Base-by-base conservation (phyloP, 2,329 filamentous ascomycete species). In the Ophiobolus disseminans region DNA sequence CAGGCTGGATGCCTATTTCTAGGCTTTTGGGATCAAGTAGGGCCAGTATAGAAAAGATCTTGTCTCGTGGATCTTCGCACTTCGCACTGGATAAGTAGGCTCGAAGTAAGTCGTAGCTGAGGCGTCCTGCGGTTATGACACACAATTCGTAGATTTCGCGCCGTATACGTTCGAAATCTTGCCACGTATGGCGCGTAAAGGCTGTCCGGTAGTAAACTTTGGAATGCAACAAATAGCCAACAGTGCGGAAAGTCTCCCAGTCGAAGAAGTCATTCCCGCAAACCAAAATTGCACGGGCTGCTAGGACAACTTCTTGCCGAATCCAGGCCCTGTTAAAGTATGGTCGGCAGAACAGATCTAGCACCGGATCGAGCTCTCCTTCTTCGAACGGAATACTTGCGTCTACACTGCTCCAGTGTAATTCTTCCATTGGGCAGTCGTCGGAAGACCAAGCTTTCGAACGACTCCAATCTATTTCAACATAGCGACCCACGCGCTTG, bases 291-390 rank as follows among this genome's bases (percentile, higher is more conserved):
- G 34, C 42, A 16, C 16, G 10, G 6, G 16, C 31, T 5, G 42
- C 38, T 10, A 42, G 39, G 3, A 13, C 10, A 5, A 46, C 16
- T 19, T 50, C 48, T 25, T 46, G 48, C 22, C 42, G 25, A 14
- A 46, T 43, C 48, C 48, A 50, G 4, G 36, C 38, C 7, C 48
- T 23, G 17, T n/a, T 22, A 17, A 50, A 50, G 25, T 50, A 50
- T 5, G 37, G 31, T 16, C 48, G 37, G 5, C 20, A 7, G 2
- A 42, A 26, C 9, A 46, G 13, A 5, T 8, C 10, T 5, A 19
- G 9, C 2, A 50, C 20, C 3, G 20, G 14, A n/a, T 34, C n/a
- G 8, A 50, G 30, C 31, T 41, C 48, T 5, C 38, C 38, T 5
- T 32, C 9, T 13, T 25, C 2, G 17, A 30, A 48, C 19, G 45